Base-by-base conservation (phyloP, 2,329 filamentous ascomycete species). In the Penicillium concentricum region DNA sequence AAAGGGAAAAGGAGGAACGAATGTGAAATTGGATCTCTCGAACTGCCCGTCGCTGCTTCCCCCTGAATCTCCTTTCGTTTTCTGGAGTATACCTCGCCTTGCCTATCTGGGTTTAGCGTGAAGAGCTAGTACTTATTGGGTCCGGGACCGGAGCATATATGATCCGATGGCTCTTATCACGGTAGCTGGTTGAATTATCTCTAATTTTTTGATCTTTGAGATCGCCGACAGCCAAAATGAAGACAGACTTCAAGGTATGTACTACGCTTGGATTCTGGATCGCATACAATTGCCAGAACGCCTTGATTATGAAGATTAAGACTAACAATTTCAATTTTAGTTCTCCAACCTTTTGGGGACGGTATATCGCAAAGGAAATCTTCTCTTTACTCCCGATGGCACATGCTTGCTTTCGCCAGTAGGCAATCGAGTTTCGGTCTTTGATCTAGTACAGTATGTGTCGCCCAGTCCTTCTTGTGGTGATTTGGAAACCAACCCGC, bases 331-430 rank as follows among this genome's bases (percentile, higher is more conserved):
- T 38, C n/a, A 54, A 48, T n/a, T 45, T 2, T 70, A 97, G 92
- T 99, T 99, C 79, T 96, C 93, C 74, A 99, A 97, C 78, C 85
- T 99, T 74, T 85, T 99, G 71, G 95, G 94, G 73, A 99, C 94
- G 67, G 94, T 99, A 73, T 99, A 97, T 82, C 91, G 92, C 80
- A 91, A 92, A 84, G 94, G 95, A 78, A 99, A 97, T 75, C 85
- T 99, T 70, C 84, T 97, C 73, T 99, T 95, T 81, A 95, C 91
- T 69, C 91, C 92, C 60, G 93, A 99, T 84, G 95, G 95, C 73
- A 94, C 91, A 69, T 93, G 91, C 78, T 84, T 99, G 64, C 90
- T 95, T 70, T 99, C 94, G 43, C 95, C 94, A 8, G 94, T 99
- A 51, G 94, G 94, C 72, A 99, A 97, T 78, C 84, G 92, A 72